phyloP scores from a whole-genome alignment of 768 basidiomycete genomes.

The Tricholoma sp. region DNA sequence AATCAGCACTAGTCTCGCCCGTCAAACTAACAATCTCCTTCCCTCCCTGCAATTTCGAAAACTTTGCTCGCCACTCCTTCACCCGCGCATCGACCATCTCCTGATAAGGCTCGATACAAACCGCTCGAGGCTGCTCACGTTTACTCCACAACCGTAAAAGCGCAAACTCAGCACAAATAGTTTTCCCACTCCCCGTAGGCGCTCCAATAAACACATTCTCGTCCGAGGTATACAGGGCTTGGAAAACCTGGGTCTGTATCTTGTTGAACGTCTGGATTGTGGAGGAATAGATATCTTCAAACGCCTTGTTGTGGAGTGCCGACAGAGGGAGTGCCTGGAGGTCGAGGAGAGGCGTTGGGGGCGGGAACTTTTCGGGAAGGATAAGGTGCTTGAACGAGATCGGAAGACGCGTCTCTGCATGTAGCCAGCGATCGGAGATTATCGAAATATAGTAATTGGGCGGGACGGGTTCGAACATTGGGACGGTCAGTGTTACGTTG shows the following conservation, averaged over 20 bases:
- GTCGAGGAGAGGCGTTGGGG: constrained; percentile 88
- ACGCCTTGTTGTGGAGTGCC: constrained; percentile 91
- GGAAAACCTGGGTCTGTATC: constrained; percentile 99
- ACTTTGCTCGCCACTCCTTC: constrained; percentile 84
- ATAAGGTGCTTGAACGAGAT: constrained; percentile 98
- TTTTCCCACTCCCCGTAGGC: constrained; percentile 96
- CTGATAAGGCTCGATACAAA: constrained; percentile 95
- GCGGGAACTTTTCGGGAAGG: constrained; percentile 94
- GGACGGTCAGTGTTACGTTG: constrained; percentile 89
- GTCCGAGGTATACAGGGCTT: constrained; percentile 92
- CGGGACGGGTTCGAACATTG: constrained; percentile 95
- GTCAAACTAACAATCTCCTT: constrained; percentile 94
- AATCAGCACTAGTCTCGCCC: constrained; percentile 89
- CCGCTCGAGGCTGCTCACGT: constrained; percentile 72
- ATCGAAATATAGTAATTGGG: constrained; percentile 98
- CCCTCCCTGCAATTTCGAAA: constrained; percentile 75
- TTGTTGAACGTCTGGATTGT: constrained; percentile 92
- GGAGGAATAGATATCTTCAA: constrained; percentile 78
- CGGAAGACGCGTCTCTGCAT: constrained; percentile 89
- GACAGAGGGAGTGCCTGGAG: constrained; percentile 86
- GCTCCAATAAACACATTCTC: constrained; percentile 97
- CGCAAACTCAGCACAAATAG: constrained; percentile 95
- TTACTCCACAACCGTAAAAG: constrained; percentile 94
- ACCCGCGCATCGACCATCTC: constrained; percentile 96
- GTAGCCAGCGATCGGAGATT: constrained; percentile 93